Evolutionary conservation across 305 asterid species (phyloP).

Genomic region (Ilex paraguariensis): DNA sequence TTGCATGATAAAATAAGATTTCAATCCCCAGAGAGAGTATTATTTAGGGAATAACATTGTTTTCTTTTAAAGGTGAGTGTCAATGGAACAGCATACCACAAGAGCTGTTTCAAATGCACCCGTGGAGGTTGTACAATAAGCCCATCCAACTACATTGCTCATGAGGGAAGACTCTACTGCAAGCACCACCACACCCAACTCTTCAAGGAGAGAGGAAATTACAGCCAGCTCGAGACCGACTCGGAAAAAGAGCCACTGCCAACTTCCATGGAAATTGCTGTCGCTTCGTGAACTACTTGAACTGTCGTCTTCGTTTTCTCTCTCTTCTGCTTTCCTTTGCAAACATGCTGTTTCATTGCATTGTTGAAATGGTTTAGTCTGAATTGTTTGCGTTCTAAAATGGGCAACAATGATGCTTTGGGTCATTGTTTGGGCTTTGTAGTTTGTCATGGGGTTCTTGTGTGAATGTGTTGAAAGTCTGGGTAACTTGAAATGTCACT

Average conservation of each 20-base stretch:
- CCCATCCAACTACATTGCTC: conserved; percentile 70
- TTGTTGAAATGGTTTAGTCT: no score
- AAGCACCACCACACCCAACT: conserved; percentile 55
- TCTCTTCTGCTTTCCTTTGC: no score
- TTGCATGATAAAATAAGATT: not conserved
- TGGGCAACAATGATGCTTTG: no score
- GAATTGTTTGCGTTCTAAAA: no score
- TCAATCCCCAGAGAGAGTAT: not conserved
- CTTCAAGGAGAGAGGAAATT: conserved; percentile 17
- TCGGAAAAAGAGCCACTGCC: conserved; percentile 16
- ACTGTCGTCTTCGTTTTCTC: no score
- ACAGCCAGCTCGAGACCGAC: conserved; percentile 40
- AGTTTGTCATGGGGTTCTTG: no score
- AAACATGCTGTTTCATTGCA: no score
- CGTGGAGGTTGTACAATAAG: conserved; percentile 79
- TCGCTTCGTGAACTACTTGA: no score
- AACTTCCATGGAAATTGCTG: conserved; percentile 10
- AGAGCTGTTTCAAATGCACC: conserved; percentile 69
- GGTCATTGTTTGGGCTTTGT: no score
- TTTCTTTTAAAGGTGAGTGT: conserved; percentile 40
- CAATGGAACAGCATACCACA: conserved; percentile 62
- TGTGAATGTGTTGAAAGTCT: no score
- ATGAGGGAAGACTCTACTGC: conserved; percentile 59
- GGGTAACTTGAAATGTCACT: no score
- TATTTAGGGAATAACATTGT: not conserved